Base-by-base conservation (phyloP, 495 filamentous ascomycete genomes). In the Talaromyces nanjingensis region DNA sequence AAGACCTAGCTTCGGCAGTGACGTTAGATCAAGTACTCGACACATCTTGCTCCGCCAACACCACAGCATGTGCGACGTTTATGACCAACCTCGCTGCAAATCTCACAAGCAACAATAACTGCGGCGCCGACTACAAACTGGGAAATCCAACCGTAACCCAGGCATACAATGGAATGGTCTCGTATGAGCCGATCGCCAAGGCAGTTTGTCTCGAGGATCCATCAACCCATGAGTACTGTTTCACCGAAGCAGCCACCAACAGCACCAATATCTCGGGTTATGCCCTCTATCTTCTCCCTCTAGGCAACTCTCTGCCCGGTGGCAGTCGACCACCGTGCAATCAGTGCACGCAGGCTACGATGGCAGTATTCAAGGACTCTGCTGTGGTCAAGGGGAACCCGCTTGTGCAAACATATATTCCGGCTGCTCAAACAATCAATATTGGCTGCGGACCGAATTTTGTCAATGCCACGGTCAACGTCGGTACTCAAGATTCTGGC, bases 171-270 rank as follows among this genome's bases (percentile, higher is more conserved):
- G 88, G 88, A 39, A 79, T 96, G 64, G 73, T 88, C 55, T 81
- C 87, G 45, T 96, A 94, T 70, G 77, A 86, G 34, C 83, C 88
- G 20, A 72, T 96, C 33, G 96, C 92, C 73, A 79, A 79, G n/a
- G 90, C 91, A 0, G 86, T 85, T 6, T 98, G 94, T 71, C 77
- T 93, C 34, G 86, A 90, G 67, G 73, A 74, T 61, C 67, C 73
- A 2, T 56, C 69, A 49, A 78, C 75, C 0, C 37, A 69, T 5
- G 64, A 79, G 58, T 84, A 80, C 64, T 84, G 87, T 75, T 97
- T 92, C 71, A 91, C 91, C 63, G 89, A 91, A 68, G 91, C 92
- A 25, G 84, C 91, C 64, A 92, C 88, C 9, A 96, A 96, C 72
- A 68, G 69, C 18, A 80, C 84, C 9, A 88, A 84, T 27, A 77